Evolutionary conservation across 2,329 filamentous ascomycete genomes (phyloP).

Genomic region (Diaporthe helianthi): DNA sequence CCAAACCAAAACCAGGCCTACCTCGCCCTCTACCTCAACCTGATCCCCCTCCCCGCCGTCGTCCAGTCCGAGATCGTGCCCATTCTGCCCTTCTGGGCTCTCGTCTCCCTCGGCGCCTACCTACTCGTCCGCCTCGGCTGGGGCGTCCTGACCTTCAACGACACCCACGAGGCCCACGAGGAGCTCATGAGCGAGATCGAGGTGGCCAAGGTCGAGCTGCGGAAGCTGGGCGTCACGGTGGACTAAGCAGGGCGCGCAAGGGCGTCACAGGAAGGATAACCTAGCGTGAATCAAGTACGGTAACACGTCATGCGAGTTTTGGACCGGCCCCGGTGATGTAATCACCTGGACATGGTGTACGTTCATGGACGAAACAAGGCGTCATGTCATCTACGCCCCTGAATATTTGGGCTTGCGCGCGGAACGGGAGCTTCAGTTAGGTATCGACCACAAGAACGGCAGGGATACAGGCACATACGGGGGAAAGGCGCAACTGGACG

Average conservation of each 20-base stretch:
- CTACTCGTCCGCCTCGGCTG: constrained; percentile 90
- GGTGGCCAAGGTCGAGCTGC: constrained; percentile 75
- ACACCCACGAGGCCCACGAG: constrained; percentile 87
- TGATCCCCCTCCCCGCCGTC: constrained; percentile 79
- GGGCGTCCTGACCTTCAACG: constrained; percentile 96
- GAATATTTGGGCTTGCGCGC: not conserved
- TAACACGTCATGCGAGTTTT: too few species aligned
- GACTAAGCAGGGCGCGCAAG: constrained; percentile 58
- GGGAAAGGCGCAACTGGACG: not conserved
- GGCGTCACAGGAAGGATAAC: not conserved
- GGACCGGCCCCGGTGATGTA: not conserved
- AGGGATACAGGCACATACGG: too few species aligned
- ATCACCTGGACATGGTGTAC: not conserved
- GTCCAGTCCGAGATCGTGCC: constrained; percentile 88
- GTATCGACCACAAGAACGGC: not conserved
- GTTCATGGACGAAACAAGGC: not conserved
- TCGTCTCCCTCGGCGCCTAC: constrained; percentile 90
- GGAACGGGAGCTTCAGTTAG: not conserved
- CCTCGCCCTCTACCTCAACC: constrained; percentile 81
- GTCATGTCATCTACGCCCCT: too few species aligned
- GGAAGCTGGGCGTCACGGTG: constrained; percentile 77
- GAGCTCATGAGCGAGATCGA: constrained; percentile 89
- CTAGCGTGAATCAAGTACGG: too few species aligned
- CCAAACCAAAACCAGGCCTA: constrained; percentile 73
- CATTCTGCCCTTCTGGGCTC: constrained; percentile 88